phyloP scores from a whole-genome alignment of 495 filamentous ascomycete genomes.

The Neurospora discreta region DNA sequence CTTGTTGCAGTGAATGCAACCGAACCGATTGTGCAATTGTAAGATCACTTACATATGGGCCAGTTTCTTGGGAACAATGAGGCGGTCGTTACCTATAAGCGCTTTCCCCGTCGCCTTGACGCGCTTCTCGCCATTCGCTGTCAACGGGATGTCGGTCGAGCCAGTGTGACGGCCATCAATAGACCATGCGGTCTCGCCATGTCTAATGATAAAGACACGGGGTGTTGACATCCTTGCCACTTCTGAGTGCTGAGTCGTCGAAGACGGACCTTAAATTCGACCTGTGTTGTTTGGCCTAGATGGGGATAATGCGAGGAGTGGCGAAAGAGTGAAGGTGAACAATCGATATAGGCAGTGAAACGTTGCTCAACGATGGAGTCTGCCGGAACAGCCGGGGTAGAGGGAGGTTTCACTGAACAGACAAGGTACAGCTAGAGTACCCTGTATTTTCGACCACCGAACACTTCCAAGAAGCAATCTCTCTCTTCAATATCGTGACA shows the following conservation, averaged over 20 bases:
- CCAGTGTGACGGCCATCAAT: constrained; percentile 88
- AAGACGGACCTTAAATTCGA: not conserved
- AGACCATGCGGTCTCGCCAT: constrained; percentile 95
- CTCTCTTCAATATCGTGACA: not conserved
- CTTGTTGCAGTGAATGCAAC: not conserved
- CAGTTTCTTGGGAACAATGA: constrained; percentile 76
- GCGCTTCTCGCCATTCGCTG: constrained; percentile 74
- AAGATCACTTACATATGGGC: constrained; percentile 51
- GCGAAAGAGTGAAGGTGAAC: not conserved
- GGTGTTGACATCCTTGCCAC: constrained; percentile 43
- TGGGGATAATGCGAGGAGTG: not conserved
- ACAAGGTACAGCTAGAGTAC: not conserved
- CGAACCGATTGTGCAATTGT: not conserved
- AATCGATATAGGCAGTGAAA: not conserved
- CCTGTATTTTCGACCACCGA: not conserved
- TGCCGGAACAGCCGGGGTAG: not conserved
- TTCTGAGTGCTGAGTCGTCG: not conserved
- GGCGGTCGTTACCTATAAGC: constrained; percentile 69
- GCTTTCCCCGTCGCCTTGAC: constrained; percentile 72
- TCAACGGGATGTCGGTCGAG: constrained; percentile 74
- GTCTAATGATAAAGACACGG: constrained; percentile 84
- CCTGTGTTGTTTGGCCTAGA: not conserved
- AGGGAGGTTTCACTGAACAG: not conserved
- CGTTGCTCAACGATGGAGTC: not conserved
- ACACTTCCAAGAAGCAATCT: not conserved